phyloP scores from a whole-genome alignment of 2,329 filamentous ascomycete genomes.

The Phialophora expanda region DNA sequence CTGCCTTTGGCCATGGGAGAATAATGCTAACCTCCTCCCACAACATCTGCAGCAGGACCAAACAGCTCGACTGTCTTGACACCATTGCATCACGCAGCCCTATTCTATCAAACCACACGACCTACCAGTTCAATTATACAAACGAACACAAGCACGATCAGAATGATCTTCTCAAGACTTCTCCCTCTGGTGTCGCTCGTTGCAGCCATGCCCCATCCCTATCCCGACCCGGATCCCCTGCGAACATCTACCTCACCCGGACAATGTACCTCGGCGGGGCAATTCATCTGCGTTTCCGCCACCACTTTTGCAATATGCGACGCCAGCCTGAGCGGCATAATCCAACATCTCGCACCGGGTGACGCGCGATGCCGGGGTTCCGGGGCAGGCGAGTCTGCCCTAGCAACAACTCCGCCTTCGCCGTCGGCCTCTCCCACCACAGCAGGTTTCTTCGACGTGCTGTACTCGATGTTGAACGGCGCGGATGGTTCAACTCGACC shows the following conservation, averaged over 20 bases:
- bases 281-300: not conserved
- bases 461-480: no score
- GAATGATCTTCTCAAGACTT: not conserved
- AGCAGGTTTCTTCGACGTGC: not conserved
- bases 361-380: constrained; percentile 3
- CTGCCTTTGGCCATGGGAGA: not conserved
- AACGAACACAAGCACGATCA: not conserved
- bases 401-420: not conserved
- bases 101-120: not conserved
- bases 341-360: constrained; percentile 1
- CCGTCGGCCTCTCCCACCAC: not conserved
- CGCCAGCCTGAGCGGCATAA: not conserved
- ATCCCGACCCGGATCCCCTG: not conserved
- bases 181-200: not conserved
- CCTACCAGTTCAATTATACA: not conserved
- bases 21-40: not conserved
- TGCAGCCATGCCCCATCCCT: not conserved
- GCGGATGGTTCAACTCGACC: no score
- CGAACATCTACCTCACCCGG: not conserved
- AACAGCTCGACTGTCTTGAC: not conserved
- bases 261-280: constrained; percentile 7
- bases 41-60: not conserved
- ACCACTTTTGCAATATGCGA: constrained; percentile 14
- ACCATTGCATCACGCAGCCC: not conserved
- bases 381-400: not conserved